Evolutionary conservation across 345 rosid genomes (phyloP).

Genomic region (Melaleuca quinquenervia): DNA sequence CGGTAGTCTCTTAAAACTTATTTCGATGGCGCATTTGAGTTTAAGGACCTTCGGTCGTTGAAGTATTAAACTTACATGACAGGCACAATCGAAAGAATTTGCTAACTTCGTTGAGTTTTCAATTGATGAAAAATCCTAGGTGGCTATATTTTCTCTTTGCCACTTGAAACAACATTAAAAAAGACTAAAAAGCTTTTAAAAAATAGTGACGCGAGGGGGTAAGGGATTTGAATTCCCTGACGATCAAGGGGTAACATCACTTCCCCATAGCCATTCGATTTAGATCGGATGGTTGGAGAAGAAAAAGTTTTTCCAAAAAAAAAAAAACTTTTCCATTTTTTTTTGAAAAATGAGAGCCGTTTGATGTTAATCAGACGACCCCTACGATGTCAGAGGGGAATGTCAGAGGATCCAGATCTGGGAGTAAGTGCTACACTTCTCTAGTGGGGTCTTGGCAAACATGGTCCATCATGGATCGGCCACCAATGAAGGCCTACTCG

Average conservation of each 20-base stretch:
- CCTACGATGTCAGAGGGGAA: no score
- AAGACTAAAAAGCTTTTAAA: background rate
- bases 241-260: no score
- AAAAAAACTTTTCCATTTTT: no score
- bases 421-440: background rate
- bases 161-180: background rate
- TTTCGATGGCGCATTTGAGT: background rate
- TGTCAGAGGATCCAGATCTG: no score
- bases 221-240: no score
- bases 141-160: background rate
- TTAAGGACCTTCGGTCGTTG: rapidly evolving
- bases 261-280: no score
- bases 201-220: background rate
- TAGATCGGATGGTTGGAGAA: no score
- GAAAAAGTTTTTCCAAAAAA: no score
- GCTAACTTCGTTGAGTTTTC: background rate
- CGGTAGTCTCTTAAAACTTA: background rate
- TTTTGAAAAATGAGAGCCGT: no score
- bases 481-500: background rate
- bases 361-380: no score
- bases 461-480: background rate
- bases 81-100: background rate
- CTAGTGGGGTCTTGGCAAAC: background rate
- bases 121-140: background rate
- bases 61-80: background rate